These are phyloP conservation scores for Neurospora sublineolata DNA, from an alignment of 495 filamentous ascomycete genomes.

Conservation along the genomic window DNA sequence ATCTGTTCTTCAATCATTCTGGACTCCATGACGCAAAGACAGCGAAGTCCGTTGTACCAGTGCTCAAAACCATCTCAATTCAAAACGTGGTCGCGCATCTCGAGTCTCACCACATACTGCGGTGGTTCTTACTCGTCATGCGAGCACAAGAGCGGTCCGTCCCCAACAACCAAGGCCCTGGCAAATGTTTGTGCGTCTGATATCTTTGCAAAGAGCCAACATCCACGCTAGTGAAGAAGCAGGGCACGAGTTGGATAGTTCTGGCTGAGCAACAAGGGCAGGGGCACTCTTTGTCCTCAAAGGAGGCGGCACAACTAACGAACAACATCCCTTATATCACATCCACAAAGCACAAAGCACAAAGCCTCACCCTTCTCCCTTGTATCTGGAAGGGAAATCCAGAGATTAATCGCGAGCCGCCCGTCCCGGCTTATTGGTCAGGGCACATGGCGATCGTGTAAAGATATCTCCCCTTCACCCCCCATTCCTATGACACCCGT, in stretches of 20 bases:
- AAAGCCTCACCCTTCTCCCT: not conserved
- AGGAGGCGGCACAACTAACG: not conserved
- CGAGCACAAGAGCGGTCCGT: not conserved
- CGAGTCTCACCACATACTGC: not conserved
- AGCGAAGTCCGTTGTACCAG: not conserved
- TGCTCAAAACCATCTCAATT: not conserved
- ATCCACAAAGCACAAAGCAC: not conserved
- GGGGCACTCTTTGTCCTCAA: not conserved
- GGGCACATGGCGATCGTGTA: not conserved
- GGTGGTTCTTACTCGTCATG: not conserved
- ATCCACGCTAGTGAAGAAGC: not conserved
- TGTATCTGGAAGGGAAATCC: not conserved
- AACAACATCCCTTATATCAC: not conserved
- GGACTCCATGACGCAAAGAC: not conserved
- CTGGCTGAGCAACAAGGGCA: not conserved
- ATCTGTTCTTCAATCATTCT: not conserved
- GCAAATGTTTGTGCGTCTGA: not conserved
- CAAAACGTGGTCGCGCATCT: not conserved
- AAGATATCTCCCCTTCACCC: not conserved
- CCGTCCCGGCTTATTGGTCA: not conserved
- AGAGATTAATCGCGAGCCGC: not conserved
- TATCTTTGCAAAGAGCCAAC: not conserved
- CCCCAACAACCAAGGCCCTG: not conserved
- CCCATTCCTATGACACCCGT: not conserved
- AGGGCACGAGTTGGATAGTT: not conserved